Evolutionary conservation across 176 grass and related monocot species (phyloP).

Genomic region (Aegilops tauschii): DNA sequence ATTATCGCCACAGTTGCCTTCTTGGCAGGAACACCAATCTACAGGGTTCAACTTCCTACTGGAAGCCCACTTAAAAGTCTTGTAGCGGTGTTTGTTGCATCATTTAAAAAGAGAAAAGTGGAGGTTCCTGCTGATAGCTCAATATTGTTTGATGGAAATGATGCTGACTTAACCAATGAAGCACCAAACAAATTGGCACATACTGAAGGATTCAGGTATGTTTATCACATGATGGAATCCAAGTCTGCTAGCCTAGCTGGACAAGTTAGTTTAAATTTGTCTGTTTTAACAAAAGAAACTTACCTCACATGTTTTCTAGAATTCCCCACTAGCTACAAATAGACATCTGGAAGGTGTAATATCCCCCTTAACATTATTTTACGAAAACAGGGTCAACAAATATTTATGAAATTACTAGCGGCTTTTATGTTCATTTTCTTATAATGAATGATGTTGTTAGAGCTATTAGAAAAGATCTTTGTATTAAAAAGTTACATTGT

Average conservation of each 20-base stretch:
- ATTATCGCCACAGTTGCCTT: slow-evolving; percentile 52
- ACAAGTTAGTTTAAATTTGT: background rate
- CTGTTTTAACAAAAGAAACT: background rate
- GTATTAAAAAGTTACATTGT: background rate
- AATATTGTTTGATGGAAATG: slow-evolving; percentile 59
- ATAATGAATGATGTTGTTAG: background rate
- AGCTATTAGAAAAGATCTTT: background rate
- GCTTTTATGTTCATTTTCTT: background rate
- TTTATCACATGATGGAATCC: background rate
- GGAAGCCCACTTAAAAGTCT: slow-evolving; percentile 91
- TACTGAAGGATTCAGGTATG: slow-evolving; percentile 74
- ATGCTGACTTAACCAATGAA: background rate
- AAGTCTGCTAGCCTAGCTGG: background rate
- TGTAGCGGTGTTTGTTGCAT: slow-evolving; percentile 52
- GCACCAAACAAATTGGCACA: slow-evolving; percentile 54
- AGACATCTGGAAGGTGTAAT: background rate
- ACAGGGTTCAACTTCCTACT: slow-evolving; percentile 69
- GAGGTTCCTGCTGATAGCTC: slow-evolving; percentile 41
- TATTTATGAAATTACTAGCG: background rate
- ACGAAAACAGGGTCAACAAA: background rate
- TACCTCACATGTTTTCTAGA: background rate
- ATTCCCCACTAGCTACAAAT: slow-evolving; percentile 3
- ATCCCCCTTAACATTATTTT: background rate
- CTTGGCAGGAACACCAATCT: slow-evolving; percentile 63
- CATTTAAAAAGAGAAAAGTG: slow-evolving; percentile 70